Base-by-base conservation (phyloP, 1,284 basidiomycete species). In the Cerrena zonata region DNA sequence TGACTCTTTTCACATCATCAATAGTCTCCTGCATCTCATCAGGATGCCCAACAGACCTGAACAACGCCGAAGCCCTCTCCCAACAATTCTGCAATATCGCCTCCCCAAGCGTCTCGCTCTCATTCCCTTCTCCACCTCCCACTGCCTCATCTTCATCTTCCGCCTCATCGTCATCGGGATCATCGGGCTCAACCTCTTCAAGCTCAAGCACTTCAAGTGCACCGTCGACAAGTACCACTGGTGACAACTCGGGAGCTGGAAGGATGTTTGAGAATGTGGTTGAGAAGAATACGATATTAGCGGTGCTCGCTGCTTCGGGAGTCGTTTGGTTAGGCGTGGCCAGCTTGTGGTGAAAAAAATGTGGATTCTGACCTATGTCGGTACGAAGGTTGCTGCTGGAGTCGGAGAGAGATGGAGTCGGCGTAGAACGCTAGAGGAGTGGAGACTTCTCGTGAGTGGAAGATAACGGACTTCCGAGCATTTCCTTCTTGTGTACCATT, bases 71-170 rank as follows among this genome's bases (percentile, higher is more conserved):
- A 50, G 47, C 37, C 51, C 51, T 68, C 47, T 55, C 64, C 18
- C 58, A 65, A 49, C 61, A 59, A 39, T 65, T 68, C 58, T 68
- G 66, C 54, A 61, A 60, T 45, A 40, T 58, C 36, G 62, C 64
- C 1, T 56, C 59, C 24, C 51, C 61, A 23, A 68, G 61, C 57
- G 60, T 61, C 4, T 62, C 59, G 24, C 54, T 68, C n/a, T 60
- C 64, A 7, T 68, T 65, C 57, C 56, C 63, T 39, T 50, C 61
- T 13, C 39, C 49, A n/a, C 45, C 51, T 22, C 43, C 54, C 10
- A 47, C 49, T 2, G 10, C 45, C 2, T 52, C 59, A 1, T 54
- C 59, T n/a, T 54, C 63, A 10, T 41, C 59, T 5, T 45, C 54
- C 5, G 51, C 59, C 7, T 49, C 53, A 18, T 47, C 57, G 3